Evolutionary conservation across 768 basidiomycete genomes (phyloP).

Genomic region (Russula vinacea): DNA sequence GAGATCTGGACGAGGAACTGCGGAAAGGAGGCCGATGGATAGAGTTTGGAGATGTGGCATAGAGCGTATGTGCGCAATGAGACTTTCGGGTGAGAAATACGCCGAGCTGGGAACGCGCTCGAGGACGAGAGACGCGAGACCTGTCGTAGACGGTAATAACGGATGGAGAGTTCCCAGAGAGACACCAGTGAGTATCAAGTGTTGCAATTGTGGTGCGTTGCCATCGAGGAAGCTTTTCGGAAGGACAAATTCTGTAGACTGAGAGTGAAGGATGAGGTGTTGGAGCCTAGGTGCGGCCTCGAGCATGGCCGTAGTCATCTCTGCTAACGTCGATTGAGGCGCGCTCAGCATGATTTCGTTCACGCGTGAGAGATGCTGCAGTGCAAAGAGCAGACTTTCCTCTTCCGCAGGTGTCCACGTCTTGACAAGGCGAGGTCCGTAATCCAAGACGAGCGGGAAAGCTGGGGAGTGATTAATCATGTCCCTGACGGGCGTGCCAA

Average conservation of each 20-base stretch:
- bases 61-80: constrained; percentile 7
- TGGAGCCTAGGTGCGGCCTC: constrained; percentile 14
- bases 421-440: constrained; percentile 9
- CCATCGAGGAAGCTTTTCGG: constrained; percentile 17
- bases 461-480: constrained; percentile 8
- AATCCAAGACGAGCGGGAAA: constrained; percentile 22
- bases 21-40: constrained; percentile 19
- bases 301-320: constrained; percentile 7
- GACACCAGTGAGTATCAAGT: constrained; percentile 14
- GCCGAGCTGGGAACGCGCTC: constrained; percentile 20
- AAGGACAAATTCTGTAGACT: constrained; percentile 17
- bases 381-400: constrained; percentile 1
- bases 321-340: constrained; percentile 4
- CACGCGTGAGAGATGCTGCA: constrained; percentile 4
- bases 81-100: constrained; percentile 17
- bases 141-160: constrained; percentile 10
- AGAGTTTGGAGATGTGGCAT: constrained; percentile 14
- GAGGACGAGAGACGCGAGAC: constrained; percentile 20
- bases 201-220: constrained; percentile 12
- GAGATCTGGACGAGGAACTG: constrained; percentile 18
- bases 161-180: constrained; percentile 10
- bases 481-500: constrained; percentile 6
- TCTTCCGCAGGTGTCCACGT: constrained; percentile 12
- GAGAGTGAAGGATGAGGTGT: constrained; percentile 13
- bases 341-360: constrained; percentile 17